Evolutionary conservation across 2,329 filamentous ascomycete species (phyloP), one percentile per base, ranked within the genome.

Genomic region (Claviceps fusiformis): DNA sequence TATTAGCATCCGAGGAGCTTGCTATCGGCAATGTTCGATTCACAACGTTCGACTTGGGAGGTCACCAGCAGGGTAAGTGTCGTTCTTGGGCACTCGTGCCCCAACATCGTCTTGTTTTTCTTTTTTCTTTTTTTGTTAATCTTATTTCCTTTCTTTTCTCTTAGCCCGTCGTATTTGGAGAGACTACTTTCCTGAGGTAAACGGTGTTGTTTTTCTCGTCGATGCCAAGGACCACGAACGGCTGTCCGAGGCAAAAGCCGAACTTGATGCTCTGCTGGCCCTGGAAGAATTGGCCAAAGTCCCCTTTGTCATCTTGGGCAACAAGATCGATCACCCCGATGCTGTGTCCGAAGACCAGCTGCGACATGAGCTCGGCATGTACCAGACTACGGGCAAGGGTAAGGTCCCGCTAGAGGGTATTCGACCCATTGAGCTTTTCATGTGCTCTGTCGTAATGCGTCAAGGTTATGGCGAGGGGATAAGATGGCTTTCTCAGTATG

Each of bases 311-410:
- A 83, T 98, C 64, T 82, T 98, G 60, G 93, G 93, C 64, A 98
- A 98, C 83, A 98, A 98, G 83, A 98, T 98, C 71, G 93, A 98
- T 72, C 91, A 97, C 76, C 91, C 91, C 54, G 87, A 95, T 63
- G 93, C 93, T 59, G 85, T 97, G 54, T 92, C 87, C 61, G 93
- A 98, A 79, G 92, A 97, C 65, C 89, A 96, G 76, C 81, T 97
- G 67, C 83, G 93, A 71, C 86, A 92, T 70, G 87, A 91, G 71
- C 79, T 98, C 57, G 93, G 93, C 59, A 75, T 98, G 66, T 97
- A 95, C 75, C 92, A 97, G 75, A 95, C 91, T 55, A 95, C 89
- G 58, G 91, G 91, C 65, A 95, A 96, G 81, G 90, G 90, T 73
- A 95, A 95, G 80, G 85, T 95, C 59, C 88, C 86, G 60, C 78